Conservation (phyloP, 2,329 filamentous ascomycete species). For the Xylaria sp. region DNA sequence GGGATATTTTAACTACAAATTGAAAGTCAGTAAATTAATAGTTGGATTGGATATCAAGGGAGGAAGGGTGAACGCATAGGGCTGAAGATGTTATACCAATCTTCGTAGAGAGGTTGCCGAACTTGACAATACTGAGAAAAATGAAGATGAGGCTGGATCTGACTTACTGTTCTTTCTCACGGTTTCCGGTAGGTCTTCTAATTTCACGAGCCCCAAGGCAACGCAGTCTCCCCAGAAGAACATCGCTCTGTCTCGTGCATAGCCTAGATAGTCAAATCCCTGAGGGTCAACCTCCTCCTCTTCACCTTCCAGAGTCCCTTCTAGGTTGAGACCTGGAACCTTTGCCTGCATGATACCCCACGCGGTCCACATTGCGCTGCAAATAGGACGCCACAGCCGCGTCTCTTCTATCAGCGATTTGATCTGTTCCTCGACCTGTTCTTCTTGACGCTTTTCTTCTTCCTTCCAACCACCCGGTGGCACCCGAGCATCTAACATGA, state of each 20-base stretch:
- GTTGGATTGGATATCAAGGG: background rate
- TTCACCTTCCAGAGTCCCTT: conserved; percentile 51
- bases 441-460: conserved; percentile 71
- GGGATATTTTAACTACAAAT: conserved; percentile 30
- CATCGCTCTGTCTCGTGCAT: conserved; percentile 88
- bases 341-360: conserved; percentile 98
- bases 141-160: conserved; percentile 63
- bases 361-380: conserved; percentile 90
- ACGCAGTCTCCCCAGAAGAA: conserved; percentile 96
- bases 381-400: conserved; percentile 85
- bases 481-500: conserved; percentile 83
- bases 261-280: conserved; percentile 91
- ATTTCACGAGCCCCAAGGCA: conserved; percentile 76
- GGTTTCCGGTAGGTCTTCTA: conserved; percentile 79
- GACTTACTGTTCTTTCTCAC: conserved; percentile 74
- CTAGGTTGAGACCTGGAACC: conserved; percentile 75
- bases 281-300: conserved; percentile 65
- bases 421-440: conserved; percentile 74
- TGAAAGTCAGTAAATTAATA: conserved; percentile 13
- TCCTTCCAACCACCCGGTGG: conserved; percentile 68
- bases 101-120: background rate
- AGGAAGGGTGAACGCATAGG: background rate
- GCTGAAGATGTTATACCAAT: background rate
- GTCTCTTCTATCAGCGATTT: conserved; percentile 80
- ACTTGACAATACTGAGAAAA: background rate